A percentile compares a stretch with the other conserved stretches of the same genome.
Evolutionary conservation across 306 rosid species (phyloP).

Genomic region (Vachellia pachyceras): DNA sequence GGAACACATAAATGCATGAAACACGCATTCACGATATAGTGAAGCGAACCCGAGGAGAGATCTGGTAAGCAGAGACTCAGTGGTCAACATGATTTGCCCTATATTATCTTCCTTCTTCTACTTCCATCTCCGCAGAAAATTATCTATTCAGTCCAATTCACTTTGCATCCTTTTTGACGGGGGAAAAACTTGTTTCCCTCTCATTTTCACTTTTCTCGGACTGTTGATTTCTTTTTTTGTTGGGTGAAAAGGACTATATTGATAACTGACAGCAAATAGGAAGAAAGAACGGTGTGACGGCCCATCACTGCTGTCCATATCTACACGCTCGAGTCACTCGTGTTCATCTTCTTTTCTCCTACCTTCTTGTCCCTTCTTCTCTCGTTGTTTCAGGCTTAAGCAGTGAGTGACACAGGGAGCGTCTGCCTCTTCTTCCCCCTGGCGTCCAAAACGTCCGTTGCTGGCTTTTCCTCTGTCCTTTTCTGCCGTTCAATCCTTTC

Average conservation of each 20-base stretch:
- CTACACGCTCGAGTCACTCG: neutral
- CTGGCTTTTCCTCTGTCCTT: neutral
- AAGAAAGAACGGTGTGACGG: neutral
- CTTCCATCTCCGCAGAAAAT: neutral
- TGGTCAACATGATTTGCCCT: neutral
- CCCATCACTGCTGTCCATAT: conserved; percentile 12
- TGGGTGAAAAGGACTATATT: neutral
- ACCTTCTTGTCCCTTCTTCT: neutral
- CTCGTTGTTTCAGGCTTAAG: neutral
- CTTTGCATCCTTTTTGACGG: neutral
- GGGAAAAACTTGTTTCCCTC: neutral
- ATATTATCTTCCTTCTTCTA: neutral
- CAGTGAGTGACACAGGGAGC: conserved; percentile 25
- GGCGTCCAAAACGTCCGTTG: neutral
- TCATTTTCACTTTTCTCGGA: neutral
- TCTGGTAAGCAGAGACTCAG: neutral
- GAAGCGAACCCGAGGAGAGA: neutral
- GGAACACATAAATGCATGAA: neutral
- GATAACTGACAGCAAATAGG: neutral
- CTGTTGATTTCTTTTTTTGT: neutral
- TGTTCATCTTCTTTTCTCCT: neutral
- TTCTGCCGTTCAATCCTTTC: neutral
- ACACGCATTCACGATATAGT: neutral
- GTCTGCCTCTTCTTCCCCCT: conserved; percentile 9
- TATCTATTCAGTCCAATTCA: neutral